phyloP scores from a whole-genome alignment of 331 rosid species.

The Stylosanthes scabra region DNA sequence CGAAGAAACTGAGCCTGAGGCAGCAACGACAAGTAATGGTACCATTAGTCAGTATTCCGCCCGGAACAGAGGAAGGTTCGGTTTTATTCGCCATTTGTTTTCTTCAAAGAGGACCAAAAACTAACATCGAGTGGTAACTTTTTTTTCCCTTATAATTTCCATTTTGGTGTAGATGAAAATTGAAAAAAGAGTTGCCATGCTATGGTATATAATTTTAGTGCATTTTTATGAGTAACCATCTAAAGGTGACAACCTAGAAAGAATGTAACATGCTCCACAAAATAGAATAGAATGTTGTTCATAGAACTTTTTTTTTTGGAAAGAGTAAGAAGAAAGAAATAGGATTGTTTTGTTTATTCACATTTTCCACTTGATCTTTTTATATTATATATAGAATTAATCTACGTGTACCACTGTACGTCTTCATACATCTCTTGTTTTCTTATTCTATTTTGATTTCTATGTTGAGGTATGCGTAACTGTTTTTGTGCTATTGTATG shows the following conservation, averaged over 20 bases:
- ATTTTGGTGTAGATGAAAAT: constrained; percentile 43
- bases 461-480: too few relatives aligned
- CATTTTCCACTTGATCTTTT: constrained; percentile 50
- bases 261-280: constrained; percentile 39
- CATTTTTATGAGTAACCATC: constrained; percentile 47
- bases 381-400: constrained; percentile 40
- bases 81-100: constrained; percentile 87
- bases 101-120: constrained; percentile 83
- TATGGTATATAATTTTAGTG: constrained; percentile 34
- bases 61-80: constrained; percentile 82
- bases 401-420: too few relatives aligned
- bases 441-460: too few relatives aligned
- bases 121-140: constrained; percentile 58
- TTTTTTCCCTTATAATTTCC: constrained; percentile 11
- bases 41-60: constrained; percentile 71
- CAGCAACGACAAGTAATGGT: constrained; percentile 66
- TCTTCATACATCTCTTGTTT: too few relatives aligned
- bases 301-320: constrained; percentile 35
- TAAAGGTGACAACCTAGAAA: constrained; percentile 42
- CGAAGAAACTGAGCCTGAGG: constrained; percentile 55
- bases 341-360: constrained; percentile 33
- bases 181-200: constrained; percentile 35
- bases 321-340: constrained; percentile 44
- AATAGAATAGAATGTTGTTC: constrained; percentile 46
- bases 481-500: too few relatives aligned